Evolutionary conservation across 805 yeast genomes (phyloP), one percentile per base, ranked within the genome.

Genomic region (Kregervanrija fluxuum): DNA sequence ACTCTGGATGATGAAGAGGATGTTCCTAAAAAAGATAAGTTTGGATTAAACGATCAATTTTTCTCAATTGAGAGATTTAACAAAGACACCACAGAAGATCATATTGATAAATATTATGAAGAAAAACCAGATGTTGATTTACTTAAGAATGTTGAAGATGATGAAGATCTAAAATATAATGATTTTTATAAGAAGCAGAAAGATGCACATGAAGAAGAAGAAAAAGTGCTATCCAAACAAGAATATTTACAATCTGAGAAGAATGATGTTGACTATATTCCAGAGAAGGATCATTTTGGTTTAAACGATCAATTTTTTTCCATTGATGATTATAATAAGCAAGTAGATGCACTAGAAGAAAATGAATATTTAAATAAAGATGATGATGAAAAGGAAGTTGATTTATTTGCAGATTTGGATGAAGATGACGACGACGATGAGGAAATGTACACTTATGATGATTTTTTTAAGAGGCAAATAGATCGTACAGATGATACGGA

Each of bases 231-330:
- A 4, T 63, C 45, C 16, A 51, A 34, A 15, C 51, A 50, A 30
- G 51, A 46, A 13, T 50, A 52, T 11, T 54, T 39, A 10, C 47
- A 45, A n/a, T 48, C 40, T 15, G 50, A 46, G 11, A 51, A 48
- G 22, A 33, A 40, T 3, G 52, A 47, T 16, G 46, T 48, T 31
- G 65, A 56, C 40, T 49, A 45, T 43, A 51, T 47, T 46, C 63
- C 62, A 47, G 54, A 55, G 15, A 69, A 71, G 35, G 86, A 80
- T 54, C 72, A 66, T 2, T 75, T 73, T 54, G 91, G 89, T 1
- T 70, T 90, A 30, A 85, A 90, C 58, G 95, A 87, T 55, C 86
- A 80, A 6, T 82, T 89, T 53, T 91, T 91, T 59, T 80, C 86
- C 48, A 77, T 91, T 36, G 95, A 88, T 52, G 85, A 84, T 43